Conservation (phyloP, 495 filamentous ascomycete genomes). For the Cudoniella acicularis region DNA sequence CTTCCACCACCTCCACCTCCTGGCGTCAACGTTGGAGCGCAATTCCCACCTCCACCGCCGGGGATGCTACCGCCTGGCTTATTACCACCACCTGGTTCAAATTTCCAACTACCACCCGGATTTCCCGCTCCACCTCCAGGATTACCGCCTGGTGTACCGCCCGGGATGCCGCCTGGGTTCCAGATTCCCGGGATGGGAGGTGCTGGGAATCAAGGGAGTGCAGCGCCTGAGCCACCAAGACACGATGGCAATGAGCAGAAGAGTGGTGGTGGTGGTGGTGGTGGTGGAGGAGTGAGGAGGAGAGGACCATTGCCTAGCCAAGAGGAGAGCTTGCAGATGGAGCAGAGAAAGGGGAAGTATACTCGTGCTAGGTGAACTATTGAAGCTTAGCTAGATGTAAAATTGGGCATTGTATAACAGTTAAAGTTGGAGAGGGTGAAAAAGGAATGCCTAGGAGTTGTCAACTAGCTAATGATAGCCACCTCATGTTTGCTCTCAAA, state of each 20-base stretch:
- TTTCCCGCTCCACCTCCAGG: constrained; percentile 40
- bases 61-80: constrained; percentile 48
- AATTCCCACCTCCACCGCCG: constrained; percentile 34
- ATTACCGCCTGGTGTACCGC: constrained; percentile 30
- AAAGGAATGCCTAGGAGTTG: not conserved
- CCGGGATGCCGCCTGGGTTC: constrained; percentile 7
- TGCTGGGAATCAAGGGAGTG: constrained; percentile 3
- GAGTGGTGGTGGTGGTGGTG: constrained; percentile 17
- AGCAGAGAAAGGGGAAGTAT: constrained; percentile 65
- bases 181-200: constrained; percentile 12
- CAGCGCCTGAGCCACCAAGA: constrained; percentile 4
- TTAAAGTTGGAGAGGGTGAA: not conserved
- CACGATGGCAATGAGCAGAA: constrained; percentile 7
- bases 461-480: too few species aligned
- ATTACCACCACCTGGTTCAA: constrained; percentile 35
- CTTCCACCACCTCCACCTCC: constrained; percentile 39
- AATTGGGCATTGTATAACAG: constrained; percentile 18
- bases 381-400: too few species aligned
- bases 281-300: constrained; percentile 37
- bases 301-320: constrained; percentile 74
- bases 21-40: constrained; percentile 13
- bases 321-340: constrained; percentile 73
- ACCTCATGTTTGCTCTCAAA: too few species aligned
- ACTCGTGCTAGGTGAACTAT: constrained; percentile 48
- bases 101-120: not conserved